Conservation (phyloP, 1,139 yeast genomes). For the Scheffersomyces cryptocercus region DNA sequence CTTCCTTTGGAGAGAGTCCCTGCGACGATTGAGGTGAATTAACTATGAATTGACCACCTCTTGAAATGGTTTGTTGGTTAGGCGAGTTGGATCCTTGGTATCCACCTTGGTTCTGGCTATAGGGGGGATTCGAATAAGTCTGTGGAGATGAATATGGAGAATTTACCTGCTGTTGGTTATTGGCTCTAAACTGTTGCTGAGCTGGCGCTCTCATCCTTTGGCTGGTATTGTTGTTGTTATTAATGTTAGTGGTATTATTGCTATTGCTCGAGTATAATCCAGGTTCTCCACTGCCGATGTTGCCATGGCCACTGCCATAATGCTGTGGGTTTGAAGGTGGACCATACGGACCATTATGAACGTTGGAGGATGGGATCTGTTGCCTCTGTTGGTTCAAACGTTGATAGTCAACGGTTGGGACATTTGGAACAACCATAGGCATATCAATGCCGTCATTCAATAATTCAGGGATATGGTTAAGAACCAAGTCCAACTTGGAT, state of each 20-base stretch:
- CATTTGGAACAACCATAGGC: constrained; percentile 42
- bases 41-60: constrained; percentile 16
- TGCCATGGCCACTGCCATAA: not conserved
- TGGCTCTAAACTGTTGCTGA: constrained; percentile 3
- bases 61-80: constrained; percentile 11
- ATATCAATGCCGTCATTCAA: constrained; percentile 46
- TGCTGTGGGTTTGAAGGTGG: constrained; percentile 5
- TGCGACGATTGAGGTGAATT: constrained; percentile 35
- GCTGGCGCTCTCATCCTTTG: not conserved
- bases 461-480: constrained; percentile 68
- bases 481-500: constrained; percentile 61
- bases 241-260: constrained; percentile 1
- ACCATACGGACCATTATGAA: not conserved
- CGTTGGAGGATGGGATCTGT: not conserved
- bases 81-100: constrained; percentile 2
- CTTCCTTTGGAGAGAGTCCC: constrained; percentile 35
- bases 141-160: constrained; percentile 28
- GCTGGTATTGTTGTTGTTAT: constrained; percentile 1
- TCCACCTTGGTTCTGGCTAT: constrained; percentile 2
- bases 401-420: constrained; percentile 27
- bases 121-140: constrained; percentile 14
- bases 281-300: not conserved
- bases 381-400: constrained; percentile 8
- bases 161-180: constrained; percentile 7
- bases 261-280: constrained; percentile 1